A percentile compares a stretch with the other conserved stretches of the same genome.
Conservation (phyloP, 2,329 filamentous ascomycete genomes). For the Exophiala viscosa region DNA sequence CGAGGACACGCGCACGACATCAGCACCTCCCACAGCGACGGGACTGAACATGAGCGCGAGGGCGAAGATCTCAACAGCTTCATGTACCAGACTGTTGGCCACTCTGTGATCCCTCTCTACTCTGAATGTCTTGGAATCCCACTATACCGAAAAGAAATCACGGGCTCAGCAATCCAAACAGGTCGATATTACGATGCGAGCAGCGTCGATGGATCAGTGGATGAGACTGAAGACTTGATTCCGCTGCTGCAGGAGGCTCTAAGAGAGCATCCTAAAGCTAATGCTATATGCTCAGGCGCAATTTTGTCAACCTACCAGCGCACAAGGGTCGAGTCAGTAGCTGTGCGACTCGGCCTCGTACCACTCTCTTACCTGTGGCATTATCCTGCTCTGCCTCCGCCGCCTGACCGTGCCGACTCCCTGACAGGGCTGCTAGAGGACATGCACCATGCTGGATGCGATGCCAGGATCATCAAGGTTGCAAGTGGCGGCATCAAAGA, state of each 20-base stretch:
- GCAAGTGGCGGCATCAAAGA: slow-evolving; percentile 86
- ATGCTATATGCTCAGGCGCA: slow-evolving; percentile 84
- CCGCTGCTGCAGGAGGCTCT: slow-evolving; percentile 68
- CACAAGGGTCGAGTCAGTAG: slow-evolving; percentile 90
- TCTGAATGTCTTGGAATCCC: slow-evolving; percentile 73
- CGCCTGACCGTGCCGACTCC: slow-evolving; percentile 30
- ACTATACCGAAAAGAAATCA: slow-evolving; percentile 75
- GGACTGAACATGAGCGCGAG: slow-evolving; percentile 35
- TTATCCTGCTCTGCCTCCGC: slow-evolving; percentile 67
- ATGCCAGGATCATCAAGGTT: slow-evolving; percentile 92
- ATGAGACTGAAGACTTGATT: slow-evolving; percentile 87
- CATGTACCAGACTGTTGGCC: slow-evolving; percentile 99
- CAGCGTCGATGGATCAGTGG: slow-evolving; percentile 34
- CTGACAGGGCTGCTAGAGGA: slow-evolving; percentile 63
- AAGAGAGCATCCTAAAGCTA: slow-evolving; percentile 68
- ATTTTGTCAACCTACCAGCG: slow-evolving; percentile 95
- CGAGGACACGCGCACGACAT: slow-evolving; percentile 27
- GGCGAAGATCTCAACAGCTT: slow-evolving; percentile 82
- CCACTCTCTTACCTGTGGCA: slow-evolving; percentile 92
- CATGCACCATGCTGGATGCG: slow-evolving; percentile 73
- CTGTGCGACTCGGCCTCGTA: slow-evolving; percentile 72
- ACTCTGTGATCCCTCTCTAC: slow-evolving; percentile 81
- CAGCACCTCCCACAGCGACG: not conserved
- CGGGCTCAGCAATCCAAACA: slow-evolving; percentile 66
- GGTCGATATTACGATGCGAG: slow-evolving; percentile 64